phyloP scores from a whole-genome alignment of 768 basidiomycete genomes.

The Leucosporidium yakuticum region DNA sequence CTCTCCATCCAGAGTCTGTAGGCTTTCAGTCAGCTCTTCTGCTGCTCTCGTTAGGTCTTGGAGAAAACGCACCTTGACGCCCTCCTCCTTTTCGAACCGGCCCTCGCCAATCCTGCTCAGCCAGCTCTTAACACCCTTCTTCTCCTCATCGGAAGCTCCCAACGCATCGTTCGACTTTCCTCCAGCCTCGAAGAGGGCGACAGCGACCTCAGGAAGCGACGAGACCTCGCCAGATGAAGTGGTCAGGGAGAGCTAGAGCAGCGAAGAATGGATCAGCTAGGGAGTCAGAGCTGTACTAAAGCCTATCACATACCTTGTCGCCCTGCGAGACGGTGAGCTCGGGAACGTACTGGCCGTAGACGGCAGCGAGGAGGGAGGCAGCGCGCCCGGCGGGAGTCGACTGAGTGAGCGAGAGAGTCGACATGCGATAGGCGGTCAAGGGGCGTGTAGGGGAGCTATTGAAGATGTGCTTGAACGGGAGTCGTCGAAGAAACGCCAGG shows the following conservation, averaged over 20 bases:
- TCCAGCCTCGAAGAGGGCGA: slow-evolving; percentile 28
- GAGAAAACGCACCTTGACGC: slow-evolving; percentile 23
- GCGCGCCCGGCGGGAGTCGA: slow-evolving; percentile 20
- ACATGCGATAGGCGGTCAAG: neutral
- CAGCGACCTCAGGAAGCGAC: slow-evolving; percentile 21
- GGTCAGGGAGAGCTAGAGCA: slow-evolving; percentile 11
- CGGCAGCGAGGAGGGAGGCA: slow-evolving; percentile 15
- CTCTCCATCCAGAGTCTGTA: slow-evolving; percentile 63
- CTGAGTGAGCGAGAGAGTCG: slow-evolving; percentile 11
- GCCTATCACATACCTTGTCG: slow-evolving; percentile 18
- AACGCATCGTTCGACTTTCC: slow-evolving; percentile 36
- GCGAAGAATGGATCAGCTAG: neutral
- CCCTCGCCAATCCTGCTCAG: slow-evolving; percentile 53
- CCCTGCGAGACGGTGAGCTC: slow-evolving; percentile 14
- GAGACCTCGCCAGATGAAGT: slow-evolving; percentile 2
- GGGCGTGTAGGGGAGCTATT: too few relatives aligned
- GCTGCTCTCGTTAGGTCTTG: neutral
- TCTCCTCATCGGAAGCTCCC: slow-evolving; percentile 39
- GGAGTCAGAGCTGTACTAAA: neutral
- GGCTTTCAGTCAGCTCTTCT: neutral
- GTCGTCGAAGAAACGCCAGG: too few relatives aligned
- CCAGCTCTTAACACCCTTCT: slow-evolving; percentile 58
- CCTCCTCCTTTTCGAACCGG: slow-evolving; percentile 40
- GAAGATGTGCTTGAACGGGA: too few relatives aligned
- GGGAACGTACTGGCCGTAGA: slow-evolving; percentile 29